Evolutionary conservation across 768 basidiomycete genomes (phyloP).

Genomic region (Omphalotus guepiniiformis): DNA sequence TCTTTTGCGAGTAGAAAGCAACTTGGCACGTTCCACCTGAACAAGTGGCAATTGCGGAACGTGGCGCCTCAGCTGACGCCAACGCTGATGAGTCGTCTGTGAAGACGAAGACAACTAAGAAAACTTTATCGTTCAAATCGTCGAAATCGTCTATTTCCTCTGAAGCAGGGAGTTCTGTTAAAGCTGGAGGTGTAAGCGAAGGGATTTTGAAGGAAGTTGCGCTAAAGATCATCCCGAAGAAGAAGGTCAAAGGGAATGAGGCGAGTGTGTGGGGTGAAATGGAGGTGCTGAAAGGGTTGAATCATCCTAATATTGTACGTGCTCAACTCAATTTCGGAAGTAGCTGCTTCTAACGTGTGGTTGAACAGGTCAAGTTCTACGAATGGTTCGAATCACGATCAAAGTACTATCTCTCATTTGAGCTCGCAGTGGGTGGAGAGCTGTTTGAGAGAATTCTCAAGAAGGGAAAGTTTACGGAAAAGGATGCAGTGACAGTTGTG

Average conservation of each 20-base stretch:
- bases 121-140: constrained; percentile 16
- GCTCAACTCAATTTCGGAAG: background rate
- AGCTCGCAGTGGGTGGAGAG: constrained; percentile 92
- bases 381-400: constrained; percentile 94
- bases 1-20: constrained; percentile 43
- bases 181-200: constrained; percentile 15
- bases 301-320: constrained; percentile 85
- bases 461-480: constrained; percentile 90
- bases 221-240: constrained; percentile 90
- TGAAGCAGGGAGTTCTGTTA: constrained; percentile 21
- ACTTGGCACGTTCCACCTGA: constrained; percentile 75
- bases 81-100: constrained; percentile 9
- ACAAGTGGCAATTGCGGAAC: constrained; percentile 50
- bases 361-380: constrained; percentile 81
- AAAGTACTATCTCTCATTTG: constrained; percentile 95
- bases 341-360: background rate
- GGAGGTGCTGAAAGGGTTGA: constrained; percentile 83
- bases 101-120: constrained; percentile 11
- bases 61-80: constrained; percentile 47
- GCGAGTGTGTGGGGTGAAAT: constrained; percentile 89
- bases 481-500: constrained; percentile 78
- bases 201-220: constrained; percentile 69
- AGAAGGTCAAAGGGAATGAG: constrained; percentile 92
- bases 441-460: constrained; percentile 85
- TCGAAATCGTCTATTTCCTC: constrained; percentile 20